Percentiles rank a stretch among this genome's conserved stretches.
Evolutionary conservation across 805 yeast genomes (phyloP).

Genomic region (Zygoascus bituminiphila): DNA sequence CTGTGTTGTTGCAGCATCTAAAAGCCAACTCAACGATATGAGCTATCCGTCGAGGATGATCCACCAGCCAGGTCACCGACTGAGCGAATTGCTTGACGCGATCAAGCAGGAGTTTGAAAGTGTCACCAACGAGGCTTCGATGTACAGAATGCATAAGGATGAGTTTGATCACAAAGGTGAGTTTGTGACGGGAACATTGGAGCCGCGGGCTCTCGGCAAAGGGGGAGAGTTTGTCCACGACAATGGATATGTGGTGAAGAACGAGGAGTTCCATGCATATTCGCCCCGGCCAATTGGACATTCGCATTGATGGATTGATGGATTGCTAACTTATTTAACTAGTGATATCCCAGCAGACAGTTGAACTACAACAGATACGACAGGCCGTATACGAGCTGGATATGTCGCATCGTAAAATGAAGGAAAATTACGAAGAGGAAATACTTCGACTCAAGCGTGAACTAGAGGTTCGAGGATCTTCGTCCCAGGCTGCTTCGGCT

Average conservation of each 20-base stretch:
- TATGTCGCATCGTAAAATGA: constrained; percentile 87
- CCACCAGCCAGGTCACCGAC: constrained; percentile 27
- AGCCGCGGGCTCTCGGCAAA: too few relatives aligned
- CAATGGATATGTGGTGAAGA: not conserved
- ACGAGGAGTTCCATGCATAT: not conserved
- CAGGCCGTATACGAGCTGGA: constrained; percentile 92
- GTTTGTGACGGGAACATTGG: constrained; percentile 11
- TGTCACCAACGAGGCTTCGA: constrained; percentile 76
- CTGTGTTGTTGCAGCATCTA: not conserved
- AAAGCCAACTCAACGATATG: constrained; percentile 10
- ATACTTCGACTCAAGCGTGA: constrained; percentile 77
- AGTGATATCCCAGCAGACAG: constrained; percentile 70
- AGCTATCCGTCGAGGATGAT: constrained; percentile 26
- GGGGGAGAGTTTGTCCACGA: not conserved
- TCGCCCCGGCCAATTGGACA: not conserved
- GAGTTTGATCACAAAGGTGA: constrained; percentile 73
- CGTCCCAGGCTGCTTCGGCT: constrained; percentile 10
- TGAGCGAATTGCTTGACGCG: constrained; percentile 82
- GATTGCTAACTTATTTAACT: not conserved
- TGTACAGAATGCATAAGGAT: constrained; percentile 81
- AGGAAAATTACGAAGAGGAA: constrained; percentile 94
- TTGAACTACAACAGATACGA: constrained; percentile 88
- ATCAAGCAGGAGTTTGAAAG: constrained; percentile 85
- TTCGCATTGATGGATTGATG: not conserved
- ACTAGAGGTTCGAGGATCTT: constrained; percentile 61